Evolutionary conservation across 108 stramenopile genomes (phyloP).

Genomic region (Aurantiochytrium sp.): DNA sequence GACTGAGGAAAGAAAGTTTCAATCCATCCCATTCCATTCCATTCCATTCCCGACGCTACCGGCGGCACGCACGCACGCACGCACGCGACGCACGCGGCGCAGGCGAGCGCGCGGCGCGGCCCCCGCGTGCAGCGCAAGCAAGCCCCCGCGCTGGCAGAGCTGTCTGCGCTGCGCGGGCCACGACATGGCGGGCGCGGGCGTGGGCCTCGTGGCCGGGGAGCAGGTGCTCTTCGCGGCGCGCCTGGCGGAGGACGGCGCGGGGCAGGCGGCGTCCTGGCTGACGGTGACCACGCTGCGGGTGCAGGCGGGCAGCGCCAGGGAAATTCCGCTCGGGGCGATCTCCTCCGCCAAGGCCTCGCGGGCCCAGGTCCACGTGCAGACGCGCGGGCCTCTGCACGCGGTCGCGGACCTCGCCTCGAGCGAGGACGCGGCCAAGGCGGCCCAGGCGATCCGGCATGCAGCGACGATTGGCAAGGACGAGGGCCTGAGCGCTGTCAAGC

Average conservation of each 20-base stretch:
- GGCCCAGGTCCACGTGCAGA: not conserved
- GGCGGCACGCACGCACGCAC: too few relatives aligned
- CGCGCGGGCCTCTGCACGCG: not conserved
- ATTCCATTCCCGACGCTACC: too few relatives aligned
- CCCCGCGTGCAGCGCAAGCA: too few relatives aligned
- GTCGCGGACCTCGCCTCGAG: not conserved
- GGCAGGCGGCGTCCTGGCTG: not conserved
- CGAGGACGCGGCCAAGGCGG: not conserved
- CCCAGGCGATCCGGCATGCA: not conserved
- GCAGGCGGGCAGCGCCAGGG: not conserved
- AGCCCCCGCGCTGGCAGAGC: not conserved
- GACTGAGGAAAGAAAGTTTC: too few relatives aligned
- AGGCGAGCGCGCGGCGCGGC: too few relatives aligned
- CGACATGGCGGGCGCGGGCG: not conserved
- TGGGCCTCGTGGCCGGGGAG: not conserved
- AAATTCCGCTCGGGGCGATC: not conserved
- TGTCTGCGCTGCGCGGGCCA: not conserved
- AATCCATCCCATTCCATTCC: too few relatives aligned
- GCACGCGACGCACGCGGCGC: too few relatives aligned
- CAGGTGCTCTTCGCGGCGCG: not conserved
- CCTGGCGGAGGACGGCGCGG: not conserved
- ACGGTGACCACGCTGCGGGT: not conserved
- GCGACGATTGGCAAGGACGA: not conserved
- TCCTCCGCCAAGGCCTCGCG: not conserved
- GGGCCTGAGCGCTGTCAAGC: not conserved